Conservation (phyloP, 2,329 filamentous ascomycete species). For the Aspergillus fischeri region DNA sequence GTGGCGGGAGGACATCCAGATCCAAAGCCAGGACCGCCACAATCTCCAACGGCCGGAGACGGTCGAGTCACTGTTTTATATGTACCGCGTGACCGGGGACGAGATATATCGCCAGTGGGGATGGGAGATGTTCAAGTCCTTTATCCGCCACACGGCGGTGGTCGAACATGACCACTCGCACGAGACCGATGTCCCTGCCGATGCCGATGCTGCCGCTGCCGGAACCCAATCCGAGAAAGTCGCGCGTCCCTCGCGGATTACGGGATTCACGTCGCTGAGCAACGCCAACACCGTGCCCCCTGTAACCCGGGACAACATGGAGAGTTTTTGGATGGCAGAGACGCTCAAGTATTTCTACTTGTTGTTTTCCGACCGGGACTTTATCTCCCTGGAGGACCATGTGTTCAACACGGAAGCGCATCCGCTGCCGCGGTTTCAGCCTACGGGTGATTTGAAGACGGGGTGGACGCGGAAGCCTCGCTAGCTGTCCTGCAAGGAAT, state of each 20-base stretch:
- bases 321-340: slow-evolving; percentile 98
- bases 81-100: slow-evolving; percentile 97
- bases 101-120: slow-evolving; percentile 89
- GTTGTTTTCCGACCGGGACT: slow-evolving; percentile 77
- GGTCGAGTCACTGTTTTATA: slow-evolving; percentile 93
- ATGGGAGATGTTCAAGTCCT: slow-evolving; percentile 96
- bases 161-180: slow-evolving; percentile 53
- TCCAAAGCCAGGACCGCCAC: slow-evolving; percentile 79
- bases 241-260: slow-evolving; percentile 23
- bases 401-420: slow-evolving; percentile 98
- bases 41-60: slow-evolving; percentile 96
- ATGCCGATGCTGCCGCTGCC: not conserved
- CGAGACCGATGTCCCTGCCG: slow-evolving; percentile 13
- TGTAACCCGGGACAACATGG: slow-evolving; percentile 80
- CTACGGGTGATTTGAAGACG: slow-evolving; percentile 48
- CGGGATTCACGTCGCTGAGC: slow-evolving; percentile 74
- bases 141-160: slow-evolving; percentile 79
- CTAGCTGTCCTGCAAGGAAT: not conserved
- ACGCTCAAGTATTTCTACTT: slow-evolving; percentile 98
- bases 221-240: not conserved
- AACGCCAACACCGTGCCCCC: slow-evolving; percentile 72
- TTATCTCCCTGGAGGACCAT: slow-evolving; percentile 78
- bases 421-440: slow-evolving; percentile 79
- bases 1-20: slow-evolving; percentile 74
- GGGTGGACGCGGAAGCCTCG: slow-evolving; percentile 34